Conservation (phyloP, 2,329 filamentous ascomycete species). For the Aspergillus jensenii region DNA sequence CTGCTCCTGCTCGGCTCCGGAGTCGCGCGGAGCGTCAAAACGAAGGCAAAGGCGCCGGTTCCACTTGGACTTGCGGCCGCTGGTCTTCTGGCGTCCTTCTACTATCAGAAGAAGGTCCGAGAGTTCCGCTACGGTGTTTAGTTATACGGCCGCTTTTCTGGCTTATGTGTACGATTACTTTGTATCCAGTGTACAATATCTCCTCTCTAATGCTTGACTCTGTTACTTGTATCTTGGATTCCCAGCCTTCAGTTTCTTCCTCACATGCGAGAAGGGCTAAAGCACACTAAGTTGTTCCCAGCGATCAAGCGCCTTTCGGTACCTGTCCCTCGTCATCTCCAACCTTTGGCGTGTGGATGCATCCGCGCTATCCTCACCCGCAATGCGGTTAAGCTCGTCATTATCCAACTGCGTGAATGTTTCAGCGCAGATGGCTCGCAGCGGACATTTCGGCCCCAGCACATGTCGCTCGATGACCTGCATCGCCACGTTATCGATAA, state of each 20-base stretch:
- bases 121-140: constrained; percentile 14
- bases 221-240: background rate
- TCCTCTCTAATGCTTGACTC: background rate
- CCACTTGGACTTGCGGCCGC: constrained; percentile 15
- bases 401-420: constrained; percentile 9
- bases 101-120: constrained; percentile 14
- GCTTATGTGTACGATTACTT: background rate
- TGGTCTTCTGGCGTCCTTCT: constrained; percentile 8
- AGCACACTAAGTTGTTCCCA: constrained; percentile 2
- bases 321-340: constrained; percentile 8
- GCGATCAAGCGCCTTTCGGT: constrained; percentile 8
- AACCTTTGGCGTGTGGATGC: constrained; percentile 7
- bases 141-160: background rate
- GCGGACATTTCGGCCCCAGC: constrained; percentile 13
- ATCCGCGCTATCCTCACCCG: constrained; percentile 16
- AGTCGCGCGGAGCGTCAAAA: constrained; percentile 15
- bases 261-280: background rate
- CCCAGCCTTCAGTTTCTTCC: too few species aligned
- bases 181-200: background rate
- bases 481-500: constrained; percentile 18
- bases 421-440: constrained; percentile 5
- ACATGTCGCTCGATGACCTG: constrained; percentile 13
- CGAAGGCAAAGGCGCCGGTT: constrained; percentile 13
- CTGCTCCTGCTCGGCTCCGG: constrained; percentile 16
- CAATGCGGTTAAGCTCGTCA: constrained; percentile 12